These are phyloP conservation scores for Candida glaebosa DNA, from an alignment of 805 yeast species.

Conservation along the genomic window DNA sequence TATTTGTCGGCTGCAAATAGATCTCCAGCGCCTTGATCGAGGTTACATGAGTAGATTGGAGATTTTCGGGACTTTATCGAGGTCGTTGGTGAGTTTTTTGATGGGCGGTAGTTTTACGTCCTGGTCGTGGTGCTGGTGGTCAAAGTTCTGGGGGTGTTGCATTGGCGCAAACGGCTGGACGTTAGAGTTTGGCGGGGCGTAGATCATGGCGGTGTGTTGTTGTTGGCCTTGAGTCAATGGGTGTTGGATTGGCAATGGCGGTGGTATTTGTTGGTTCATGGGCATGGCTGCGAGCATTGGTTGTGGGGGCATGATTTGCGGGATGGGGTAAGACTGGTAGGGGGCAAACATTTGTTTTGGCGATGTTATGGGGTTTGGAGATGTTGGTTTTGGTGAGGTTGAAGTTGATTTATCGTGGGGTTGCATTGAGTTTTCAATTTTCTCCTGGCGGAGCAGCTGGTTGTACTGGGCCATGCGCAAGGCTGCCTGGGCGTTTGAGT, in stretches of 20 bases:
- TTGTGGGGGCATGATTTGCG: slow-evolving; percentile 2
- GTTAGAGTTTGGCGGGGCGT: slow-evolving; percentile 7
- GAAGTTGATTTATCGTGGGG: slow-evolving; percentile 5
- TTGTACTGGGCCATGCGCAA: slow-evolving; percentile 48
- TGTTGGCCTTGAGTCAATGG: slow-evolving; percentile 2
- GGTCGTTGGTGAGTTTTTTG: slow-evolving; percentile 12
- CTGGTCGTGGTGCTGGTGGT: slow-evolving; percentile 1
- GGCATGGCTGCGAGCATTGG: slow-evolving; percentile 3
- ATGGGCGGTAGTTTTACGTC: slow-evolving; percentile 19
- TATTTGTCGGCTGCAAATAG: no score
- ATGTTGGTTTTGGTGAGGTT: slow-evolving; percentile 1
- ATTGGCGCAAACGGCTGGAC: slow-evolving; percentile 9
- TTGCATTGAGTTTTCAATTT: slow-evolving; percentile 11
- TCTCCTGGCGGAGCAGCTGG: slow-evolving; percentile 29
- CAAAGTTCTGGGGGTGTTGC: slow-evolving; percentile 1
- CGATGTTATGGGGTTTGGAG: not conserved
- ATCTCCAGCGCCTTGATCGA: no score
- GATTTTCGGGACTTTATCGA: slow-evolving; percentile 18
- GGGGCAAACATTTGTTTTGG: slow-evolving; percentile 1
- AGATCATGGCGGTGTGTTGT: not conserved
- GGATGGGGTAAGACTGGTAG: slow-evolving; percentile 2
- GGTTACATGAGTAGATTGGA: slow-evolving; percentile 17
- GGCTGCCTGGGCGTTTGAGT: slow-evolving; percentile 48
- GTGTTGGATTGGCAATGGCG: not conserved
- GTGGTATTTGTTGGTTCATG: not conserved